phyloP scores from a whole-genome alignment of 192 early-diverging fungal genomes.

The Coemansia reversa region DNA sequence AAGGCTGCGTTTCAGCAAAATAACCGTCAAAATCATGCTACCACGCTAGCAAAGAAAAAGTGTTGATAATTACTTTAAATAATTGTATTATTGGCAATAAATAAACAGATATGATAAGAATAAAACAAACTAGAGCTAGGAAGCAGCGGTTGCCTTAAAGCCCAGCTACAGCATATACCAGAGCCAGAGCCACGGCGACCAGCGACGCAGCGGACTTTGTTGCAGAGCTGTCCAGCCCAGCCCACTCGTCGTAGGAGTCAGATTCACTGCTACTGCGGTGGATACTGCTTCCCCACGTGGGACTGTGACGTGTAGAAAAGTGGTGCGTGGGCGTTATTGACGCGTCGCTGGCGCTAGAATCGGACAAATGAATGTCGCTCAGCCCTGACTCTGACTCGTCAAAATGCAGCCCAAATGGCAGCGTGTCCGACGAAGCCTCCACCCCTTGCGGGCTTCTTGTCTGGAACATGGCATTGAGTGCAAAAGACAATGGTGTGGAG shows the following conservation, averaged over 20 bases:
- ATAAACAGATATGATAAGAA: too few species aligned
- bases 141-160: not conserved
- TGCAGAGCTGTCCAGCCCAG: conserved; percentile 38
- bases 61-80: too few species aligned
- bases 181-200: conserved; percentile 31
- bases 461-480: conserved; percentile 36
- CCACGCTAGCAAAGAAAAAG: too few species aligned
- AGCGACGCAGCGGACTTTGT: conserved; percentile 34
- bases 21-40: too few species aligned
- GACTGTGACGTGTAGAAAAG: not conserved
- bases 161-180: not conserved
- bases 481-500: conserved; percentile 30
- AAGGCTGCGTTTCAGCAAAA: too few species aligned
- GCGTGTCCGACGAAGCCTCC: not conserved
- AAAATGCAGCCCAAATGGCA: conserved; percentile 49
- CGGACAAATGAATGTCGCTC: not conserved
- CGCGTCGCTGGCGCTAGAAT: not conserved
- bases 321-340: conserved; percentile 1
- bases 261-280: conserved; percentile 16
- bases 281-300: conserved; percentile 4
- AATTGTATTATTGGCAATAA: too few species aligned
- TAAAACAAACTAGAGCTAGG: not conserved
- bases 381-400: conserved; percentile 9
- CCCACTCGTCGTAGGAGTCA: conserved; percentile 29
- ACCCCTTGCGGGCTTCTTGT: not conserved